Base-by-base conservation (phyloP, 129 eudicot species). In the Logfia minima region DNA sequence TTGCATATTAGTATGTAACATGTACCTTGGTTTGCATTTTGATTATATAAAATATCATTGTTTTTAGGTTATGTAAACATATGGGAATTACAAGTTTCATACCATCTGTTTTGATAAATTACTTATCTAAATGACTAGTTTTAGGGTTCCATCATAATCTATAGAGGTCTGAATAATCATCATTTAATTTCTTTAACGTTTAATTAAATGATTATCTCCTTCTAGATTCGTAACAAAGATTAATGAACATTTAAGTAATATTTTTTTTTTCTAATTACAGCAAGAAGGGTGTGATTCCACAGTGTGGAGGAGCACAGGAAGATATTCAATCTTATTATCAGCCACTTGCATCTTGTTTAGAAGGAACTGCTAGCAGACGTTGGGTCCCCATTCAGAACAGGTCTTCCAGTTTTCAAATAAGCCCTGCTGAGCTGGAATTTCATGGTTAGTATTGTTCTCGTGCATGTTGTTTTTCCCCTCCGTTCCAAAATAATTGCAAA, bases 301-400 rank as follows among this genome's bases (percentile, higher is more conserved):
- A 81, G 72, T 94, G 98, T 79, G 79, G 78, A 72, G 92, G 86
- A 75, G 93, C 71, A 52, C 85, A 85, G 75, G 97, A 93, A 75
- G 96, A 91, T 55, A 78, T 75, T 67, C 93, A 84, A 75, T 81
- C 96, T 22, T 91, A 87, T 72, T 94, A 90, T 81, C 92, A 79
- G 78, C 93, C 93, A 65, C 97, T 94, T 56, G 81, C 82, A 61
- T 82, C 86, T 56, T 94, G 98, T 81, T 83, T 91, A 72, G 85
- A 86, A 78, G 98, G 98, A 73, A 84, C 89, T 26, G 68, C 68
- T 74, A 89, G 92, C 87, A 82, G 83, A 81, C 90, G 93, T 5
- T 94, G 98, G 98, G 70, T 77, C 78, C 93, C 96, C 24, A 83
- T 91, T 86, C 96, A 87, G 78, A 94, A 89, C 77, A 84, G 90